These are phyloP conservation scores for Daldinia loculata DNA, from an alignment of 495 filamentous ascomycete genomes.

Conservation along the genomic window DNA sequence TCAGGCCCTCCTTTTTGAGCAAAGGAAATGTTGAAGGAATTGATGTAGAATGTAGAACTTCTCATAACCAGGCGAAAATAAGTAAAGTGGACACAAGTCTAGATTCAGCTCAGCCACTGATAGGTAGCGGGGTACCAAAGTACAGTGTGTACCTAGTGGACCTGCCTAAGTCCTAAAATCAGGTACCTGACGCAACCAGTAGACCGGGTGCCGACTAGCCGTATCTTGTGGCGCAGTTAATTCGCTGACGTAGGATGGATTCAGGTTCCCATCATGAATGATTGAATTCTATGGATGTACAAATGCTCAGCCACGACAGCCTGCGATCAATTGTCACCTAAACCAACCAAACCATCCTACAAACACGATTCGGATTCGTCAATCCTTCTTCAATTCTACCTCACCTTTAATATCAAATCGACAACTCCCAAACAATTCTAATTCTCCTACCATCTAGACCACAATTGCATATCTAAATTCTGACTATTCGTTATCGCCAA, in stretches of 20 bases:
- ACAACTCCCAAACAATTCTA: conserved; percentile 2
- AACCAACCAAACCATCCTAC: conserved; percentile 2
- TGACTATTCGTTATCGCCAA: not conserved
- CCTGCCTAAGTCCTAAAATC: too few species aligned
- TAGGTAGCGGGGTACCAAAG: not conserved
- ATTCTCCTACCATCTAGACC: not conserved
- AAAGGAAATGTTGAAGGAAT: not conserved
- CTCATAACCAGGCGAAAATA: conserved; percentile 1
- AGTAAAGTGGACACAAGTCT: not conserved
- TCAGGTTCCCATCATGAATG: not conserved
- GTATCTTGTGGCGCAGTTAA: conserved; percentile 16
- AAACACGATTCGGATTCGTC: conserved; percentile 26
- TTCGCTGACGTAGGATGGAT: conserved; percentile 20
- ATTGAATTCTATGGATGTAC: not conserved
- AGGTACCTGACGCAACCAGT: not conserved
- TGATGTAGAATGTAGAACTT: not conserved
- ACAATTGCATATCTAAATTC: not conserved
- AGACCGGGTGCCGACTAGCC: not conserved
- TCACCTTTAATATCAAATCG: conserved; percentile 7
- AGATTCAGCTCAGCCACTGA: not conserved
- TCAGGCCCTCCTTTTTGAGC: not conserved
- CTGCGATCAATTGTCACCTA: conserved; percentile 25
- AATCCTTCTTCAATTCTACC: conserved; percentile 25
- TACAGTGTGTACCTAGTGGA: not conserved
- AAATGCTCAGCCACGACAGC: conserved; percentile 28